Percentiles rank a stretch among this genome's conserved stretches.
phyloP scores from a whole-genome alignment of 176 grass and related monocot genomes.

The Musa beccarii region DNA sequence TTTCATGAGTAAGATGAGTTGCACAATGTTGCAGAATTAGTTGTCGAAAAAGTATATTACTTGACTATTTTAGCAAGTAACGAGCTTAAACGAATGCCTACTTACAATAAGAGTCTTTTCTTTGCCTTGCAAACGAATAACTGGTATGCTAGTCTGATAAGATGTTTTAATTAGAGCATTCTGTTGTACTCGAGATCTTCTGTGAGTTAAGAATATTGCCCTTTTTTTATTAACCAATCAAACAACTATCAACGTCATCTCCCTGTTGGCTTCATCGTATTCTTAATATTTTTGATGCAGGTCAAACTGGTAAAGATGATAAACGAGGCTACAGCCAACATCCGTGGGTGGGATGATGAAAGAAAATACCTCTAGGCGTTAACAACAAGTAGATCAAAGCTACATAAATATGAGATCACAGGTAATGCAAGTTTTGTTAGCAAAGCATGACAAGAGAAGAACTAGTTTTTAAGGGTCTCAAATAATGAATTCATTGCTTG shows the following conservation, averaged over 20 bases:
- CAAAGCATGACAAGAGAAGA: background rate
- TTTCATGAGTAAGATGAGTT: no score
- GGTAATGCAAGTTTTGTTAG: conserved; percentile 1
- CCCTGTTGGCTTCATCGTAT: background rate
- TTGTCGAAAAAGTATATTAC: no score
- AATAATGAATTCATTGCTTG: no score
- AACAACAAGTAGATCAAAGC: background rate
- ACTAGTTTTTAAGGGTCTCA: no score
- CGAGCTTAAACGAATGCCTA: no score
- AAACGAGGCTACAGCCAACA: conserved; percentile 76
- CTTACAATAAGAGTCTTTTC: no score
- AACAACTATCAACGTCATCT: background rate
- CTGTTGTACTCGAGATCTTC: background rate
- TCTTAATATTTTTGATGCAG: conserved; percentile 25
- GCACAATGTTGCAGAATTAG: no score
- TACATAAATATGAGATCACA: background rate
- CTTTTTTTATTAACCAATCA: background rate
- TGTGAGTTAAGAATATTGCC: background rate
- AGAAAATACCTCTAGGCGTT: conserved; percentile 7
- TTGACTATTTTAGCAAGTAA: no score
- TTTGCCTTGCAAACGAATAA: no score
- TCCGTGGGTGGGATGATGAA: conserved; percentile 71
- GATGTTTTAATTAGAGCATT: background rate
- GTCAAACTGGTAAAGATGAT: conserved; percentile 90
- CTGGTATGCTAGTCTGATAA: background rate